These are phyloP conservation scores for Populus davidiana DNA, from an alignment of 345 rosid genomes.

Conservation along the genomic window DNA sequence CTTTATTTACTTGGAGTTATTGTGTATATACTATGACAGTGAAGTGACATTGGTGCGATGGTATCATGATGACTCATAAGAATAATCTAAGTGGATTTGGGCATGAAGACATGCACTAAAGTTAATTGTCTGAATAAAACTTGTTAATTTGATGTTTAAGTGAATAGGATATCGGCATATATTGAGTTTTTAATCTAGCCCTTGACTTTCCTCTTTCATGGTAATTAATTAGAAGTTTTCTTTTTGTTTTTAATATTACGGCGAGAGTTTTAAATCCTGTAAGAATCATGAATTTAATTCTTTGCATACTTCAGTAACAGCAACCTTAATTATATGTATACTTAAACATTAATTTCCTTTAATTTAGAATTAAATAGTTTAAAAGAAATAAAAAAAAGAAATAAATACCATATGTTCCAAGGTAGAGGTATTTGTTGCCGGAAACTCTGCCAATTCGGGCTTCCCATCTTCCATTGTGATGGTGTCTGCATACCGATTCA, in stretches of 20 bases:
- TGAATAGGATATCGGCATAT: not conserved
- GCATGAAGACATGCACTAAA: not conserved
- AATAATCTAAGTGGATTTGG: not conserved
- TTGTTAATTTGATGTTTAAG: not conserved
- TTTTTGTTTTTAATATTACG: not conserved
- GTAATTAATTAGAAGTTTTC: too few species aligned
- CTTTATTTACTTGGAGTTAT: not conserved
- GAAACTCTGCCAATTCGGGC: slow-evolving; percentile 76
- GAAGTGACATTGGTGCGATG: not conserved
- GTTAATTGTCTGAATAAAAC: not conserved
- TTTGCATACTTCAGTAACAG: not conserved
- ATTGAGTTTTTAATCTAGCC: not conserved
- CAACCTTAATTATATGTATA: not conserved
- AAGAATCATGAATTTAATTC: not conserved
- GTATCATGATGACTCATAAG: not conserved
- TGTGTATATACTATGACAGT: not conserved
- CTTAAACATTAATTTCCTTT: not conserved
- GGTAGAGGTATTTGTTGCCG: slow-evolving; percentile 74
- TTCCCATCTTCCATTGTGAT: slow-evolving; percentile 82
- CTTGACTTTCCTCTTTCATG: too few species aligned
- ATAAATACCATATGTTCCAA: slow-evolving; percentile 59
- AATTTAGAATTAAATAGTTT: not conserved
- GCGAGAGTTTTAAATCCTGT: too few species aligned
- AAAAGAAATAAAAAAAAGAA: not conserved
- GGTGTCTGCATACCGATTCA: slow-evolving; percentile 41